phyloP scores from a whole-genome alignment of 1,284 basidiomycete species.

The Cerrena zonata region DNA sequence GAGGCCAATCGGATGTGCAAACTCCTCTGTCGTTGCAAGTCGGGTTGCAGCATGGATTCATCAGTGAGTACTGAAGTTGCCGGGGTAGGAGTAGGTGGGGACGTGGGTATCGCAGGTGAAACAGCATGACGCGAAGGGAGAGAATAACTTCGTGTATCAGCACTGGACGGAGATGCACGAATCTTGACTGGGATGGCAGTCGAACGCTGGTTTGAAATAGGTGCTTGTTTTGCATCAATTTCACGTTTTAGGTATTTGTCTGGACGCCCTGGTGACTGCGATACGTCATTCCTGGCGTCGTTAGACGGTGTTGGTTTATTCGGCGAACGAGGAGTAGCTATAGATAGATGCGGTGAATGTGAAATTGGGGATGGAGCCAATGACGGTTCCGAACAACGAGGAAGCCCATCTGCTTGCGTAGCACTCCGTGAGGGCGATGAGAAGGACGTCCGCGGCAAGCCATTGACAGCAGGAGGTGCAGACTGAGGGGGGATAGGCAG shows the following conservation, averaged over 20 bases:
- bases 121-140: neutral
- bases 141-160: neutral
- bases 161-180: too few relatives aligned
- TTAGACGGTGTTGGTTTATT: too few relatives aligned
- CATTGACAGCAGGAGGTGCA: neutral
- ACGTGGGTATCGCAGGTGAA: neutral
- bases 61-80: conserved; percentile 1
- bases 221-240: too few relatives aligned
- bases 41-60: neutral
- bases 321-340: too few relatives aligned
- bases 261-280: too few relatives aligned
- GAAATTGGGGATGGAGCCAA: neutral
- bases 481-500: neutral
- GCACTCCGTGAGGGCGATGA: neutral
- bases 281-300: too few relatives aligned
- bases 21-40: neutral
- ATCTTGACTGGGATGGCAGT: too few relatives aligned
- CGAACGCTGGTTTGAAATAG: too few relatives aligned
- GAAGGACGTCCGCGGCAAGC: neutral
- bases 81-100: neutral
- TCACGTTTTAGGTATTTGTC: too few relatives aligned
- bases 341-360: neutral
- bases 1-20: conserved; percentile 25
- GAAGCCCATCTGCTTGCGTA: neutral
- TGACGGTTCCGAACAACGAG: neutral